These are phyloP conservation scores for Penicillium sp. DNA, from an alignment of 2,329 filamentous ascomycete genomes.

Conservation along the genomic window DNA sequence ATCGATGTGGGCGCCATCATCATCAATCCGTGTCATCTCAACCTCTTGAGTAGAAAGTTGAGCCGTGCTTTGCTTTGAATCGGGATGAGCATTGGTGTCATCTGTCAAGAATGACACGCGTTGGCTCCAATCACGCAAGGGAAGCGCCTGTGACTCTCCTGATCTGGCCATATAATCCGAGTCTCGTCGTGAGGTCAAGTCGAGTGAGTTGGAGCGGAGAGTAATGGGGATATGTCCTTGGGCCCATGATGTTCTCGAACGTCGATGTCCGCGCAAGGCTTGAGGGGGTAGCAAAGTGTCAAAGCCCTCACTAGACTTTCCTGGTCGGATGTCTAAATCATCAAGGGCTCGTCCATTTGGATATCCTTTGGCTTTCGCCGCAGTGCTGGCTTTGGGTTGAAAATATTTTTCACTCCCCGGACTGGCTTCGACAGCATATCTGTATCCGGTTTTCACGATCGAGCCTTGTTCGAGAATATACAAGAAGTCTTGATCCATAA, in stretches of 20 bases:
- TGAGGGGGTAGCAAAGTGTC: not conserved
- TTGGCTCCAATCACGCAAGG: constrained; percentile 1
- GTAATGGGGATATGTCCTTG: constrained; percentile 17
- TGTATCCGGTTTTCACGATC: constrained; percentile 70
- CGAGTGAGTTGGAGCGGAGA: constrained; percentile 12
- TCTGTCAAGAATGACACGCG: not conserved
- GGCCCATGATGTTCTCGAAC: constrained; percentile 9
- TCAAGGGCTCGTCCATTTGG: not conserved
- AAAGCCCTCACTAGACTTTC: not conserved
- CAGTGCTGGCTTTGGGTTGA: not conserved
- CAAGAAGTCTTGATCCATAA: constrained; percentile 71
- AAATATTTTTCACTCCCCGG: constrained; percentile 28
- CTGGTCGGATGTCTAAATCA: not conserved
- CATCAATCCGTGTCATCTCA: constrained; percentile 15
- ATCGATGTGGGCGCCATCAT: not conserved
- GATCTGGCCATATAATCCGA: not conserved
- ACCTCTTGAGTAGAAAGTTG: not conserved
- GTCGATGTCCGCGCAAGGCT: constrained; percentile 1
- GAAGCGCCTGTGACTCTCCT: not conserved
- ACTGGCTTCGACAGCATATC: constrained; percentile 53
- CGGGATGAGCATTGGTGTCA: not conserved
- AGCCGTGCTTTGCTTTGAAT: not conserved
- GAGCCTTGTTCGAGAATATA: constrained; percentile 74
- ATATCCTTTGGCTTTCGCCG: not conserved
- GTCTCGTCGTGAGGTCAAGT: not conserved